Percentiles rank a stretch among this genome's conserved stretches.
Conservation (phyloP, 2,329 filamentous ascomycete genomes). For the Xylaria sp. region DNA sequence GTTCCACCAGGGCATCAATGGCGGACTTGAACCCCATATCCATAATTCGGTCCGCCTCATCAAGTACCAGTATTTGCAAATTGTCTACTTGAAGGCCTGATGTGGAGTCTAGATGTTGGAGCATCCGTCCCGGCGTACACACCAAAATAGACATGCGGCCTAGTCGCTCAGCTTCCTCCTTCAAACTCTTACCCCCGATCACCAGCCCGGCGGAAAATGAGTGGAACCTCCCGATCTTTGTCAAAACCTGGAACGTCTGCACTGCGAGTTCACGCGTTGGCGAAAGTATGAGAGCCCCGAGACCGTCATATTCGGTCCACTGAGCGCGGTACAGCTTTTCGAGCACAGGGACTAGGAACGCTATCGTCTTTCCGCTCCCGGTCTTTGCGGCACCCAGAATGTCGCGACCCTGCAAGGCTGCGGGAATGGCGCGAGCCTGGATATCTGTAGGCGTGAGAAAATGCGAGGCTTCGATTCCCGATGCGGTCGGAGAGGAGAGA, state of each 20-base stretch:
- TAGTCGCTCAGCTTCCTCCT: conserved; percentile 85
- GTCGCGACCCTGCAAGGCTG: conserved; percentile 75
- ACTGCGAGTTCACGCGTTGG: conserved; percentile 92
- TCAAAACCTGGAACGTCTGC: conserved; percentile 94
- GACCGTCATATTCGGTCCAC: conserved; percentile 90
- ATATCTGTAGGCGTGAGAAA: conserved; percentile 93
- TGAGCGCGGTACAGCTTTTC: conserved; percentile 90
- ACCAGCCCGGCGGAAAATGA: conserved; percentile 91
- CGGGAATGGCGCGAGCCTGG: conserved; percentile 87
- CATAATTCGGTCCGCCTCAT: conserved; percentile 96
- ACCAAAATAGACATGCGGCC: conserved; percentile 96
- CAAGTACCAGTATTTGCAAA: conserved; percentile 89
- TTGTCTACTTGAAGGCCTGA: conserved; percentile 90
- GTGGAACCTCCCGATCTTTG: conserved; percentile 89
- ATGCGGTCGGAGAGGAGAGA: conserved; percentile 80
- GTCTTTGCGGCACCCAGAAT: conserved; percentile 96
- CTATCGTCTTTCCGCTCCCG: conserved; percentile 92
- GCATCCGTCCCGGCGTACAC: conserved; percentile 91
- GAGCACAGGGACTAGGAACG: conserved; percentile 90
- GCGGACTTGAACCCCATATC: conserved; percentile 96
- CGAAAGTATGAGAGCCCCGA: conserved; percentile 91
- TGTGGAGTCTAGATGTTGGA: conserved; percentile 96
- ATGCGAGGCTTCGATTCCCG: conserved; percentile 84
- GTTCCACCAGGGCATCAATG: conserved; percentile 92
- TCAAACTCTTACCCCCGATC: conserved; percentile 90